Base-by-base conservation (phyloP, 208 protist genomes). In the Trypanosoma conorhini region DNA sequence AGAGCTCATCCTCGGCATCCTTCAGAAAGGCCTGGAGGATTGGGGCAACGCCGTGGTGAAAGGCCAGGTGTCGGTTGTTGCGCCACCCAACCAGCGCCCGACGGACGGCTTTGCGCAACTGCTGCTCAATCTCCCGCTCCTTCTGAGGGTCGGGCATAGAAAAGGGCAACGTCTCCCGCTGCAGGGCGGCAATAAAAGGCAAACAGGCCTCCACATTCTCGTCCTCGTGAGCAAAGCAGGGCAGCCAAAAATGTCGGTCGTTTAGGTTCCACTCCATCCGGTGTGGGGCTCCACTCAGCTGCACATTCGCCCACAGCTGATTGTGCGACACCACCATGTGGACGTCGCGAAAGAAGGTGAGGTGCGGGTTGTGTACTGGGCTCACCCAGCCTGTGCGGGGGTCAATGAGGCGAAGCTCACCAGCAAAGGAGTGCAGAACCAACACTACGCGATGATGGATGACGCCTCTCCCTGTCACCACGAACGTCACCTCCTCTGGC, bases 271-370 rank as follows among this genome's bases (percentile, higher is more conserved):
- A 95, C 31, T 76, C 79, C 89, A 95, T 95, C 73, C 85, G 80
- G 64, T 92, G 86, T 33, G 89, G 87, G 22, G 85, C 63, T 0
- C 87, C 89, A 55, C 83, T 90, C 40, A 93, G 62, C 81, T 95
- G 89, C 50, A 86, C 70, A 66, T 95, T 95, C 17, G 83, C 85
- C 86, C 87, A 95, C 9, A 93, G 5, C 70, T 95, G 89, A 72
- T 91, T 74, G 40, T 92, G 87, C 35, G 87, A 93, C 22, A 93
- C 22, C 57, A 95, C 85, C 68, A 86, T 79, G 66, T 82, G 76
- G 21, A 95, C 85, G 62, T 95, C 89, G 38, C 66, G 72, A 52
- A 95, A 79, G 38, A 81, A 70, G 7, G 81, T 82, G 21, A 78
- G 72, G 46, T 90, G 78, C 15, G 87, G 89, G 35, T 80, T 67